A percentile compares a stretch with the other conserved stretches of the same genome.
Evolutionary conservation across 805 yeast genomes (phyloP).

Genomic region (Teunomyces lycoperdinae): DNA sequence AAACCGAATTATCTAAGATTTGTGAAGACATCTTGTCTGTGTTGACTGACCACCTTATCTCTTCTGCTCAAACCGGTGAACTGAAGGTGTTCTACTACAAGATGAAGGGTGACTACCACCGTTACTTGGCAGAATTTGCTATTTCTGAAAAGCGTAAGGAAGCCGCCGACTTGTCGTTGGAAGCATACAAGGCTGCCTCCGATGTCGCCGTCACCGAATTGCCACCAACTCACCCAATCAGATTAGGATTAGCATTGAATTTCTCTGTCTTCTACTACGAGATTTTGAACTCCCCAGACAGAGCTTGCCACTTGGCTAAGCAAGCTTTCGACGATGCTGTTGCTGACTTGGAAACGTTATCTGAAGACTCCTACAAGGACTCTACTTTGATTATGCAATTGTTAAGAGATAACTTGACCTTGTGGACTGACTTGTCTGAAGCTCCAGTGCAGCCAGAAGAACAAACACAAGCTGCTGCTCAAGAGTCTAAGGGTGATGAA

Average conservation of each 20-base stretch:
- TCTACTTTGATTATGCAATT: slow-evolving; percentile 98
- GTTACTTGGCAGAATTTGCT: slow-evolving; percentile 97
- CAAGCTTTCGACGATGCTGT: slow-evolving; percentile 99
- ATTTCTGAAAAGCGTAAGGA: slow-evolving; percentile 86
- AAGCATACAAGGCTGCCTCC: slow-evolving; percentile 92
- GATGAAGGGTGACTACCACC: slow-evolving; percentile 99
- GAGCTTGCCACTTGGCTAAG: slow-evolving; percentile 98
- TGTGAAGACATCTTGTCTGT: slow-evolving; percentile 92
- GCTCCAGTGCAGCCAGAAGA: slow-evolving; percentile 48
- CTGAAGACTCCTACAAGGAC: slow-evolving; percentile 98
- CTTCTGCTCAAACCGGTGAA: slow-evolving; percentile 94
- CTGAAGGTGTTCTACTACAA: slow-evolving; percentile 97
- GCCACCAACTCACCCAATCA: slow-evolving; percentile 98
- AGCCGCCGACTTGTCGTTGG: slow-evolving; percentile 89
- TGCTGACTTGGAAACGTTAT: slow-evolving; percentile 95
- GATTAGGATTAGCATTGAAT: slow-evolving; percentile 96
- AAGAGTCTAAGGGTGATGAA: slow-evolving; percentile 19
- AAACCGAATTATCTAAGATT: slow-evolving; percentile 85
- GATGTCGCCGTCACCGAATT: slow-evolving; percentile 95
- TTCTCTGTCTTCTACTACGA: slow-evolving; percentile 98
- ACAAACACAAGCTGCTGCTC: slow-evolving; percentile 15
- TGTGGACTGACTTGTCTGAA: slow-evolving; percentile 96
- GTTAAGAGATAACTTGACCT: slow-evolving; percentile 95
- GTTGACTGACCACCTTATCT: slow-evolving; percentile 84
- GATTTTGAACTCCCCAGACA: slow-evolving; percentile 96